Conservation (phyloP, 2,329 filamentous ascomycete genomes). For the Fonsecaea erecta region DNA sequence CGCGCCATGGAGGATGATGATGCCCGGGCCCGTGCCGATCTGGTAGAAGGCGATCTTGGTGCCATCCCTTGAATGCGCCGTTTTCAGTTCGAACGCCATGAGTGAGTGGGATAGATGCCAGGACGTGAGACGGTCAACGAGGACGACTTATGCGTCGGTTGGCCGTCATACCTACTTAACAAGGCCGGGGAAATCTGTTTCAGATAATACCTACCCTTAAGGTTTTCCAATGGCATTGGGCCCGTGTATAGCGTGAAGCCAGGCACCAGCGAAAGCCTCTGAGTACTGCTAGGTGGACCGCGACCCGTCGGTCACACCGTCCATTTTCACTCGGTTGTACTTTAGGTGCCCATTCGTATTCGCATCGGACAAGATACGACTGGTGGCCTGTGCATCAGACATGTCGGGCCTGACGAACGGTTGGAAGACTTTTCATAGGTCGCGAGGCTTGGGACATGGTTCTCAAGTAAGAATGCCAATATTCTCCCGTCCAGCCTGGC, state of each 20-base stretch:
- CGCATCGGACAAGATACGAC: neutral
- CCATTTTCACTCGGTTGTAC: neutral
- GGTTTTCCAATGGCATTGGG: neutral
- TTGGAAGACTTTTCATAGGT: neutral
- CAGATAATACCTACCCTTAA: no score
- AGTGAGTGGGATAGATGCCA: no score
- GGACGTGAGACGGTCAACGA: neutral
- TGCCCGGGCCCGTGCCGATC: constrained; percentile 13
- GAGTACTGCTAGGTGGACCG: neutral
- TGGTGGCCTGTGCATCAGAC: neutral
- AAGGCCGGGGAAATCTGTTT: no score
- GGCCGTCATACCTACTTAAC: no score
- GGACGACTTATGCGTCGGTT: no score
- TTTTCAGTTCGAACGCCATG: constrained; percentile 12
- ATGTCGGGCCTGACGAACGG: neutral
- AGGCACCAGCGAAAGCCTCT: neutral
- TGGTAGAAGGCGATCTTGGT: constrained; percentile 28
- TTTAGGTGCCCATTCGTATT: neutral
- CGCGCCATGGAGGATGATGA: constrained; percentile 25
- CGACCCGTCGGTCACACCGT: neutral
- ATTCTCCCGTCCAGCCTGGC: neutral
- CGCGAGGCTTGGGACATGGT: neutral
- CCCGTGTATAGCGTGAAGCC: neutral
- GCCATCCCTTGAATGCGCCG: constrained; percentile 19
- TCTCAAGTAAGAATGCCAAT: neutral